These are phyloP conservation scores for Marchantia polymorpha DNA, from an alignment of 225 moss, liverwort and hornwort species.

Conservation along the genomic window DNA sequence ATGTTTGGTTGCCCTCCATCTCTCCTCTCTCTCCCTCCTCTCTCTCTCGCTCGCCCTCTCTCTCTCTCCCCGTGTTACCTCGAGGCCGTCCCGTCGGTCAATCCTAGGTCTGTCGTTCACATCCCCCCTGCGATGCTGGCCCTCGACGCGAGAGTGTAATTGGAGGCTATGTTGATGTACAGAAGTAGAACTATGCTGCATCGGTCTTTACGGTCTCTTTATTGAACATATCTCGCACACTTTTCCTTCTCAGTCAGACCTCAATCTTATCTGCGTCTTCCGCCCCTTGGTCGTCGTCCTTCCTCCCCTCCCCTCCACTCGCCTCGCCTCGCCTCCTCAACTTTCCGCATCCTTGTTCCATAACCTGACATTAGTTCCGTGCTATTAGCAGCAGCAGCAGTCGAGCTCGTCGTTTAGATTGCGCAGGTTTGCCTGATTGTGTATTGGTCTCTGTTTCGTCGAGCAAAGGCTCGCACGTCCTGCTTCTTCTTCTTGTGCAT, in stretches of 20 bases:
- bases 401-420: background rate
- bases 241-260: background rate
- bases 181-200: conserved; percentile 20
- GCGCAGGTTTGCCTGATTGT: background rate
- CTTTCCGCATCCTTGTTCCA: background rate
- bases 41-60: background rate
- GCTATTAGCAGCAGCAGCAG: background rate
- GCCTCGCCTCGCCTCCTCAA: background rate
- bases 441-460: background rate
- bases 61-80: background rate
- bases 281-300: background rate
- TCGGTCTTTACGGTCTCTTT: background rate
- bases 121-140: background rate
- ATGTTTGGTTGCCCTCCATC: background rate
- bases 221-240: conserved; percentile 12
- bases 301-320: too few relatives aligned
- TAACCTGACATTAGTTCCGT: background rate
- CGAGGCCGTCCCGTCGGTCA: conserved; percentile 7
- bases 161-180: conserved; percentile 34
- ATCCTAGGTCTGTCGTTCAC: background rate
- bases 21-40: background rate
- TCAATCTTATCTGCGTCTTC: background rate
- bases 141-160: conserved; percentile 6
- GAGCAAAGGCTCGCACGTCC: too few relatives aligned
- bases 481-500: background rate